Evolutionary conservation across 2,329 filamentous ascomycete species (phyloP), one percentile per base, ranked within the genome.

Genomic region (Cladosporium sp.): DNA sequence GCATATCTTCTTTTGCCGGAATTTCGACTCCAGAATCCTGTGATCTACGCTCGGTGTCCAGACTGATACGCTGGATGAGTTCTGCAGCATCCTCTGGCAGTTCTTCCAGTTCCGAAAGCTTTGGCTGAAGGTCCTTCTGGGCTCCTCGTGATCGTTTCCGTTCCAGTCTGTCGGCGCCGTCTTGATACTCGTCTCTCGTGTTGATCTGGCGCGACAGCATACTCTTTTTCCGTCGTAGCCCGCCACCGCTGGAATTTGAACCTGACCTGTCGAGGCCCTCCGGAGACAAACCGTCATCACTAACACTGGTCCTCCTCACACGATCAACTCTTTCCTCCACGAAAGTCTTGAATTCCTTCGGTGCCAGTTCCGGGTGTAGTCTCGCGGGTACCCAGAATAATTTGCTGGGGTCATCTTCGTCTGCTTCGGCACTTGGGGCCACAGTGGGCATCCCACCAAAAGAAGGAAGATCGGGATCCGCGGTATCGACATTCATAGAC

Each of bases 331-430:
- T 85, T 56, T 91, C 95, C 63, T 99, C 92, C 2, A 99, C 80
- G 60, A 97, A 99, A 1, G 86, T 92, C 70, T 95, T 96, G 76
- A 97, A 99, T 61, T 96, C 93, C 64, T 88, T 90, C 1, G 93
- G 93, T 2, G 93, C 93, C 43, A 99, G 76, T 69, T 99, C 93
- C 1, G 93, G 93, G 62, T 99, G 93, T 22, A 99, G 80, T 52
- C 90, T 83, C 19, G 93, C 93, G 4, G 93, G 93, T 5, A 99
- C 93, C 93, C 93, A 99, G 58, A 97, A 88, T 53, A 97, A 73
- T 55, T 90, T 82, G 2, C 91, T 90, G 7, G 89, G 83, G 65
- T 97, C 92, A 61, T 90, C 86, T 66, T 95, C 90, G 55, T 89
- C 86, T 54, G 82, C 80, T 27, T 83, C 57, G 30, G 69, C 81